These are phyloP conservation scores for Hygrophila difformis DNA, from an alignment of 257 asterid genomes.

Conservation along the genomic window DNA sequence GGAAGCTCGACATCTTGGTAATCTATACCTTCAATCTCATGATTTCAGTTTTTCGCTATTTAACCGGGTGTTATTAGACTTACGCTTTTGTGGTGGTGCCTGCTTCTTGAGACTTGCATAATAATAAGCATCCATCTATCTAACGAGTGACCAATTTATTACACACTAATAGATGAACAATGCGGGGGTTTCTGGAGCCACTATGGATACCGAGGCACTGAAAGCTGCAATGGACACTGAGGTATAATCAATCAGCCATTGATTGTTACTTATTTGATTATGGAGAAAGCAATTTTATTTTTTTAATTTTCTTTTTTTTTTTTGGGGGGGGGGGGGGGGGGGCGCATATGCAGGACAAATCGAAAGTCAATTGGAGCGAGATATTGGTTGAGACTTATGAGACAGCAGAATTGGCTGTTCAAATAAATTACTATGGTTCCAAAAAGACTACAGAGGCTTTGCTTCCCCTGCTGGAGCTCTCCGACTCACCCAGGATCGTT, in stretches of 20 bases:
- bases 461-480: constrained; percentile 32
- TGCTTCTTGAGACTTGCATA: too few relatives aligned
- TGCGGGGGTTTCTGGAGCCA: constrained; percentile 5
- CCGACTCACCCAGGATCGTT: constrained; percentile 38
- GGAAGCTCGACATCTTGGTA: constrained; percentile 27
- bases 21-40: neutral
- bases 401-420: constrained; percentile 17
- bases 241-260: neutral
- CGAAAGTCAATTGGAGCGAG: neutral
- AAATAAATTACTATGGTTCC: constrained; percentile 32
- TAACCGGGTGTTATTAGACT: too few relatives aligned
- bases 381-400: constrained; percentile 16
- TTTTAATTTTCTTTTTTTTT: too few relatives aligned
- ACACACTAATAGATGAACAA: constrained; percentile 12
- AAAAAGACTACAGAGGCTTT: constrained; percentile 27
- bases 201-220: neutral
- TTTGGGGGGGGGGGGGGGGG: too few relatives aligned
- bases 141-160: neutral
- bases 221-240: neutral
- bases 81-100: too few relatives aligned
- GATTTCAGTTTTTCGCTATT: neutral
- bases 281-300: too few relatives aligned
- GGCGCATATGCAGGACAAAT: constrained; percentile 3
- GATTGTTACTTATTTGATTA: too few relatives aligned
- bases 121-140: neutral